phyloP scores from a whole-genome alignment of 495 filamentous ascomycete genomes.

The Neurospora sp. region DNA sequence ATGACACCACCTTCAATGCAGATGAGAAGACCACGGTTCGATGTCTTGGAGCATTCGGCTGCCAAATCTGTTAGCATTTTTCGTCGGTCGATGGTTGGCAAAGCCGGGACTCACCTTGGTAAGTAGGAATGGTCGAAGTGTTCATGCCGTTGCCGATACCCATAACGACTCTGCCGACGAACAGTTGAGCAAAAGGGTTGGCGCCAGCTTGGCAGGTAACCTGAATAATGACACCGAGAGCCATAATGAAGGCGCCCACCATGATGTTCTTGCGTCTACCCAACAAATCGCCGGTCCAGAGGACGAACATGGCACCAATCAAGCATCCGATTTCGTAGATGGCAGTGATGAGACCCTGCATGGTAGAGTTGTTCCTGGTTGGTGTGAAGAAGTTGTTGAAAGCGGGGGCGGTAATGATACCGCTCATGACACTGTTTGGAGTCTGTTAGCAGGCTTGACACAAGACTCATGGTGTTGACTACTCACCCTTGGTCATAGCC shows the following conservation, averaged over 20 bases:
- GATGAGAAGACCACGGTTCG: conserved; percentile 71
- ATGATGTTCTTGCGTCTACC: conserved; percentile 51
- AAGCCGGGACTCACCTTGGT: conserved; percentile 49
- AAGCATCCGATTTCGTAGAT: conserved; percentile 80
- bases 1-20: conserved; percentile 77
- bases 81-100: conserved; percentile 23
- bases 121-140: conserved; percentile 68
- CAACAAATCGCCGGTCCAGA: conserved; percentile 56
- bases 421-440: conserved; percentile 50
- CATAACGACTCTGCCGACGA: conserved; percentile 63
- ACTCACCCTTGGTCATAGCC: conserved; percentile 54
- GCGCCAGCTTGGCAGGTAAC: conserved; percentile 38
- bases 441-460: neutral
- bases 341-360: conserved; percentile 73
- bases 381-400: conserved; percentile 65
- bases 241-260: conserved; percentile 58
- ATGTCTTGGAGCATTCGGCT: conserved; percentile 58
- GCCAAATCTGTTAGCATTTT: neutral
- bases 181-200: conserved; percentile 52
- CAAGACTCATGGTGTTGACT: neutral
- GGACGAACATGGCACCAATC: conserved; percentile 59
- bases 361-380: conserved; percentile 53
- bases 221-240: conserved; percentile 63
- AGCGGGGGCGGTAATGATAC: conserved; percentile 62
- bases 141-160: conserved; percentile 73